Evolutionary conservation across 2,329 filamentous ascomycete species (phyloP), one percentile per base, ranked within the genome.

Genomic region (Tolypocladium paradoxum): DNA sequence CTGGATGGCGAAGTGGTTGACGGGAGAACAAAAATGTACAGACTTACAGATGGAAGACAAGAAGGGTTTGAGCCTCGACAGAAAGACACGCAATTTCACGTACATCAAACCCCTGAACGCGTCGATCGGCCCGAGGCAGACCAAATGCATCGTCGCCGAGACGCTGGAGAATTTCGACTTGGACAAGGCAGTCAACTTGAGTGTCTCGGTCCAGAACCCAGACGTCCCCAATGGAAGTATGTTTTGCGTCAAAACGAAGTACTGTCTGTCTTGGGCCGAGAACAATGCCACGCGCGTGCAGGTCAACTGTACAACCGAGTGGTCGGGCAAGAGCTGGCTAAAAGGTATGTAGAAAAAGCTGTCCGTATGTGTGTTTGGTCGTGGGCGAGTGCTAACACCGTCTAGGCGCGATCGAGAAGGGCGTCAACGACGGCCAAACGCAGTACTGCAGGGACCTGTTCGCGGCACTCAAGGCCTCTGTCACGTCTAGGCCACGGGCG

Each of bases 321-420:
- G 95, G 95, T 85, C 86, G 4, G 91, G 91, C 61, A 99, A 97
- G 77, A 96, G 91, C 73, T 99, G 93, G 93, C 74, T 99, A 47
- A 96, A 93, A 74, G 89, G 91, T 95, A 75, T 66, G 76, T 65
- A 6, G n/a, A 47, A 31, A 2, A 4, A 6, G 18, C 11, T 3
- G 38, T 35, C 11, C 3, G 36, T 14, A 34, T 14, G 24, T 12
- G 24, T 46, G 22, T 8, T 31, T 12, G 16, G 9, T 31, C 43
- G 4, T 12, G 27, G n/a, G 31, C 4, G 9, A 31, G 4, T 24
- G 47, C 38, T 47, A 36, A 50, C 49, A 0, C 11, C 35, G 49
- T 51, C 45, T 59, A 96, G 90, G 88, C 57, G 88, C 93, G 2
- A 99, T 99, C 61, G 93, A 99, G 67, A 96, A 96, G 68, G 92